Evolutionary conservation across 1,284 basidiomycete species (phyloP).

Genomic region (Irpex sp.): DNA sequence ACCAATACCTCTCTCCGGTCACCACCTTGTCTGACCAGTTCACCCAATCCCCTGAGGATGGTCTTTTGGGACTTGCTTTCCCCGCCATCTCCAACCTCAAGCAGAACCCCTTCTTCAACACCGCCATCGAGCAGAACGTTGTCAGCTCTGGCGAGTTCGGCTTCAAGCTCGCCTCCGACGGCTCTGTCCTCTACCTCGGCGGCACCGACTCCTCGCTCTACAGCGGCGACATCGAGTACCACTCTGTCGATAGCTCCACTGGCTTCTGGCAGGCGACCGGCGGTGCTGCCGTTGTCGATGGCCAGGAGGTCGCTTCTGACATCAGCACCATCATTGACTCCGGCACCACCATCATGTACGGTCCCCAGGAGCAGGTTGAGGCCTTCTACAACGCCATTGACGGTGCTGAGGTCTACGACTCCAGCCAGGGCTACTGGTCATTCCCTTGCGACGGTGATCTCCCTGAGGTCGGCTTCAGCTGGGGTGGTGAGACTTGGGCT

Average conservation of each 20-base stretch:
- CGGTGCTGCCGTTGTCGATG: slow-evolving; percentile 18
- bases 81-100: slow-evolving; percentile 22
- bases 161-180: slow-evolving; percentile 44
- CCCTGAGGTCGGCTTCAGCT: slow-evolving; percentile 25
- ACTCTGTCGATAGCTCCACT: slow-evolving; percentile 19
- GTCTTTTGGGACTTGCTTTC: slow-evolving; percentile 28
- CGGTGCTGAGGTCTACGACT: slow-evolving; percentile 32
- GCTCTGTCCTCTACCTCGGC: slow-evolving; percentile 50
- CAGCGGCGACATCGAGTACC: slow-evolving; percentile 36
- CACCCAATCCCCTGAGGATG: slow-evolving; percentile 24
- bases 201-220: slow-evolving; percentile 35
- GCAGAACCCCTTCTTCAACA: slow-evolving; percentile 37
- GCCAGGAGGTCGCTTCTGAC: slow-evolving; percentile 17
- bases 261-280: slow-evolving; percentile 26
- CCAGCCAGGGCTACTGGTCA: slow-evolving; percentile 24
- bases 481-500: slow-evolving; percentile 28
- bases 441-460: slow-evolving; percentile 24
- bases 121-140: slow-evolving; percentile 33
- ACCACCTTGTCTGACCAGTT: slow-evolving; percentile 22
- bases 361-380: slow-evolving; percentile 39
- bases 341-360: slow-evolving; percentile 49
- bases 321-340: slow-evolving; percentile 38
- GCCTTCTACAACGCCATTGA: slow-evolving; percentile 41
- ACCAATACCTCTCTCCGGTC: slow-evolving; percentile 26
- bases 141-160: slow-evolving; percentile 37